Percentiles rank a stretch among this genome's conserved stretches.
These are phyloP conservation scores for Pythium periplocum DNA, from an alignment of 352 stramenopile genomes.

Conservation along the genomic window DNA sequence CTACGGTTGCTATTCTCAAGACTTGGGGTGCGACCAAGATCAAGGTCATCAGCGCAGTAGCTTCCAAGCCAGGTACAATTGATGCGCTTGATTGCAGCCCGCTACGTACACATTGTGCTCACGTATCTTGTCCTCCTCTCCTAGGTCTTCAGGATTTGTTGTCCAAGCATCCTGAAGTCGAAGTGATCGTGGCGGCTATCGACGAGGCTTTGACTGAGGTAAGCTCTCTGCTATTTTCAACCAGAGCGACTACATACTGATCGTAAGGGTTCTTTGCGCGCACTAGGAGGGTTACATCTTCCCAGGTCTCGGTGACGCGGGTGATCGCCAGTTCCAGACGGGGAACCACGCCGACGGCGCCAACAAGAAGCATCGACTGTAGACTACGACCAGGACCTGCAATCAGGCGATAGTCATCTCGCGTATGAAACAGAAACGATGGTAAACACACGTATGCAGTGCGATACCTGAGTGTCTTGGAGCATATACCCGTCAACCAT, in stretches of 20 bases:
- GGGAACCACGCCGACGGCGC: conserved; percentile 38
- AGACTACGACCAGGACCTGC: conserved; percentile 2
- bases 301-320: conserved; percentile 75
- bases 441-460: no score
- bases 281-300: conserved; percentile 74
- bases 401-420: no score
- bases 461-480: no score
- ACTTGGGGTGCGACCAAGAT: conserved; percentile 92
- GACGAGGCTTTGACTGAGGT: conserved; percentile 75
- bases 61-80: conserved; percentile 79
- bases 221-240: neutral
- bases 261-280: neutral
- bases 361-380: conserved; percentile 64
- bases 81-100: neutral
- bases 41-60: conserved; percentile 93
- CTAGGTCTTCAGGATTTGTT: conserved; percentile 73
- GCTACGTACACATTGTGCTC: conserved; percentile 1
- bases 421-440: no score
- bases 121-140: neutral
- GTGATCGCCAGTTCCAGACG: conserved; percentile 82
- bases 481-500: no score
- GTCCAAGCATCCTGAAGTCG: conserved; percentile 68
- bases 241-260: neutral
- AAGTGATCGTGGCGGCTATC: conserved; percentile 74
- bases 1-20: conserved; percentile 95